phyloP scores from a whole-genome alignment of 1,284 basidiomycete genomes.

The Pseudozyma thailandica region DNA sequence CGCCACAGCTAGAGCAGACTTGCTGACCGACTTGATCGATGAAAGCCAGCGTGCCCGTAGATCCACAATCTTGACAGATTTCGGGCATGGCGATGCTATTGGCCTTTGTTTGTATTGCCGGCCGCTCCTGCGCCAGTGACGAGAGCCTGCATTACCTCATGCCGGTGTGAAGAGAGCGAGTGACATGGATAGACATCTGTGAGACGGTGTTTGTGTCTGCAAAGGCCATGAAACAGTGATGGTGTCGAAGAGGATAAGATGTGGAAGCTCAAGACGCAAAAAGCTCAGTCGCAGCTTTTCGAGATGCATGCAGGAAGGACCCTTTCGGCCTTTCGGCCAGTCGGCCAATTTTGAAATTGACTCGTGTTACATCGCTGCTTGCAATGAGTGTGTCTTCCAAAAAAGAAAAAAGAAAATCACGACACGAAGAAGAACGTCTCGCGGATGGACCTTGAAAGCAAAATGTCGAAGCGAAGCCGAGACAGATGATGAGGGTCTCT shows the following conservation, averaged over 20 bases:
- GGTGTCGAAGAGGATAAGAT: too few species aligned
- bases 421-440: slow-evolving; percentile 3
- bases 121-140: too few species aligned
- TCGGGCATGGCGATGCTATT: slow-evolving; percentile 9
- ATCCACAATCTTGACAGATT: slow-evolving; percentile 29
- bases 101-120: too few species aligned
- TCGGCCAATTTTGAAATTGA: background rate
- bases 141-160: too few species aligned
- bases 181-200: too few species aligned
- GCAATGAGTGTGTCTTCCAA: too few species aligned
- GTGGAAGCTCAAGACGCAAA: background rate
- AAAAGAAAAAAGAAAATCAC: background rate
- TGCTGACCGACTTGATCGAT: slow-evolving; percentile 23
- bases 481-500: too few species aligned
- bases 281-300: background rate
- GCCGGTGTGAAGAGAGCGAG: too few species aligned
- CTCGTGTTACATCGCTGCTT: background rate
- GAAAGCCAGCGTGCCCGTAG: slow-evolving; percentile 5
- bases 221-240: too few species aligned
- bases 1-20: slow-evolving; percentile 26
- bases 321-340: background rate
- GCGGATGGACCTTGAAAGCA: slow-evolving; percentile 3
- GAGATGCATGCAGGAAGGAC: slow-evolving; percentile 2
- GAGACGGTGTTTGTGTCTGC: too few species aligned
- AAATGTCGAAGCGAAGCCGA: background rate